Evolutionary conservation across 148 eudicot genomes (phyloP).

Genomic region (Camellia granthamiana): DNA sequence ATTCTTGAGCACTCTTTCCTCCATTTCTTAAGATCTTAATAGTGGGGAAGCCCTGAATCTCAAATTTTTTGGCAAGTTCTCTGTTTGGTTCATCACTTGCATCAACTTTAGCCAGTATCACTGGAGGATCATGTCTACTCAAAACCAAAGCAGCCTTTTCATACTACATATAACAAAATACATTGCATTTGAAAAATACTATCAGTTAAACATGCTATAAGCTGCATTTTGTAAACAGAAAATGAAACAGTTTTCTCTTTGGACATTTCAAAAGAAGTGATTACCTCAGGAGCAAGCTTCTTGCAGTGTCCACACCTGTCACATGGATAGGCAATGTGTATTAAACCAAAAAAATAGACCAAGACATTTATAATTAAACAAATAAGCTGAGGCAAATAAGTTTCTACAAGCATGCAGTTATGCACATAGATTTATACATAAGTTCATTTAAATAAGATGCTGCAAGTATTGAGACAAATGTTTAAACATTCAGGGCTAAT

Average conservation of each 20-base stretch:
- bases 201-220: not conserved
- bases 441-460: not conserved
- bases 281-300: constrained; percentile 8
- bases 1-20: constrained; percentile 45
- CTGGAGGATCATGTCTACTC: constrained; percentile 54
- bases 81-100: constrained; percentile 48
- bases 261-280: not conserved
- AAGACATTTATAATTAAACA: not conserved
- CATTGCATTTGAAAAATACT: not conserved
- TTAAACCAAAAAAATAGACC: not conserved
- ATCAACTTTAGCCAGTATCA: constrained; percentile 59
- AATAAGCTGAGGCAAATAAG: not conserved
- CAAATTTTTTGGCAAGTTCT: constrained; percentile 32
- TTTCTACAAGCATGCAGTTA: not conserved
- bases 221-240: not conserved
- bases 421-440: not conserved
- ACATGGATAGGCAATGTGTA: not conserved
- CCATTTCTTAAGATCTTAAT: constrained; percentile 58
- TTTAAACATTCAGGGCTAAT: not conserved
- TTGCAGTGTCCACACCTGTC: constrained; percentile 12
- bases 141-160: constrained; percentile 66
- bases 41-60: constrained; percentile 57
- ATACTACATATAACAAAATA: constrained; percentile 34
- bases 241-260: not conserved
- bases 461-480: not conserved